Percentiles rank a stretch among this genome's conserved stretches.
Conservation (phyloP, 345 rosid species). For the Syzygium aqueum region DNA sequence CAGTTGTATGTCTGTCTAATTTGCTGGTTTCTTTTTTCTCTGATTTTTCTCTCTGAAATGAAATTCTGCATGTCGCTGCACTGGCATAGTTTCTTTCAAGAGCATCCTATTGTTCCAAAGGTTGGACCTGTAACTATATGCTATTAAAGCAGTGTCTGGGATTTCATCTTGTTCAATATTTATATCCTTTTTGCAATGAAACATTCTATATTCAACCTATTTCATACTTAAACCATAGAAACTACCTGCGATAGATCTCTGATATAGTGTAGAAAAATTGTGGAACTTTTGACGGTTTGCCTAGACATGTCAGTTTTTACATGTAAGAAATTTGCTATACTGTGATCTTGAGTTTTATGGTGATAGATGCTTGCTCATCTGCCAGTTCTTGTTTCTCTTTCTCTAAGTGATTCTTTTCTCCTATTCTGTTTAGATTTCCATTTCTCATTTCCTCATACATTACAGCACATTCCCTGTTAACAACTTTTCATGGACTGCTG, state of each 20-base stretch:
- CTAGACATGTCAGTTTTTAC: not conserved
- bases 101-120: not conserved
- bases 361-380: not conserved
- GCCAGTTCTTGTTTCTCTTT: not conserved
- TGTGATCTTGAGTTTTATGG: not conserved
- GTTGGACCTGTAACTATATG: not conserved
- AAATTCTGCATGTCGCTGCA: not conserved
- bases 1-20: not conserved
- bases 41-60: not conserved
- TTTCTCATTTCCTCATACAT: not conserved
- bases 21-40: not conserved
- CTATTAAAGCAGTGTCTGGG: not conserved
- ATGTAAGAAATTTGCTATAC: not conserved
- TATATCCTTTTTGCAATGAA: not conserved
- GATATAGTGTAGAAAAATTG: not conserved
- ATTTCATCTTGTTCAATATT: not conserved
- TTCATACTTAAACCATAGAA: not conserved
- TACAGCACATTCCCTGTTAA: not conserved
- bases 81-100: not conserved
- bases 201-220: not conserved
- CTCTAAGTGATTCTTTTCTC: not conserved
- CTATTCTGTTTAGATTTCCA: not conserved
- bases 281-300: not conserved
- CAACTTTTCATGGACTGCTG: not conserved
- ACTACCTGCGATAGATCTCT: not conserved